Base-by-base conservation (phyloP, 176 grass and related monocot genomes). In the Zoysia pacifica region DNA sequence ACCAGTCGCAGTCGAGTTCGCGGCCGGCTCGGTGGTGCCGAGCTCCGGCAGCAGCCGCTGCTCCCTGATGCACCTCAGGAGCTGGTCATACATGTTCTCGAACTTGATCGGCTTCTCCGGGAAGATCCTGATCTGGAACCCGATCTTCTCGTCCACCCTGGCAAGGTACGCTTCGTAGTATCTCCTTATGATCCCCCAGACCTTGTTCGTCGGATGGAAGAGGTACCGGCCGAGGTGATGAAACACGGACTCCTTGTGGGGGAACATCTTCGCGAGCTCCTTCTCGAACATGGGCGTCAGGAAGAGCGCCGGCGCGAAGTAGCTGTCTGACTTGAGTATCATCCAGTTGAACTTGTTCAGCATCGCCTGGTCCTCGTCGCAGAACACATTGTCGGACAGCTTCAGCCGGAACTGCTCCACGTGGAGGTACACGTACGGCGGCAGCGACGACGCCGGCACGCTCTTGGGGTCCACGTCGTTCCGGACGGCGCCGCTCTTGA, bases 301-400 rank as follows among this genome's bases (percentile, higher is more conserved):
- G 86, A 96, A 96, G 6, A 96, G 60, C 56, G 93, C 93, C 39
- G 93, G 89, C 69, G 82, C 81, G 79, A 96, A 96, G 90, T 96
- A 96, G 78, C 84, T 92, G 79, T 96, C 90, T 7, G 93, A 96
- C 50, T 92, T 92, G 7, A 96, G 84, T 5, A 92, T 14, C 93
- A 96, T 92, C 93, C 93, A 96, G 63, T 48, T 87, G 84, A 97
- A 97, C 86, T 87, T 97, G 77, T 5, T 8, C 6, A 97, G 91
- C 58, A 78, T 2, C 38, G 8, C 13, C 82, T 97, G 90, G 61
- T 93, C 90, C 71, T 97, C 86, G 45, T 92, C 91, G 58, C 90
- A 91, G 85, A 97, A 97, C 35, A 97, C 68, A 18, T 91, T 89
- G 82, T 97, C 82, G 0, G 91, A 77, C 15, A 97, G 74, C 70